Percentiles rank a stretch among this genome's conserved stretches.
These are phyloP conservation scores for Cystoisospora suis DNA, from an alignment of 169 alveolate species.

Conservation along the genomic window DNA sequence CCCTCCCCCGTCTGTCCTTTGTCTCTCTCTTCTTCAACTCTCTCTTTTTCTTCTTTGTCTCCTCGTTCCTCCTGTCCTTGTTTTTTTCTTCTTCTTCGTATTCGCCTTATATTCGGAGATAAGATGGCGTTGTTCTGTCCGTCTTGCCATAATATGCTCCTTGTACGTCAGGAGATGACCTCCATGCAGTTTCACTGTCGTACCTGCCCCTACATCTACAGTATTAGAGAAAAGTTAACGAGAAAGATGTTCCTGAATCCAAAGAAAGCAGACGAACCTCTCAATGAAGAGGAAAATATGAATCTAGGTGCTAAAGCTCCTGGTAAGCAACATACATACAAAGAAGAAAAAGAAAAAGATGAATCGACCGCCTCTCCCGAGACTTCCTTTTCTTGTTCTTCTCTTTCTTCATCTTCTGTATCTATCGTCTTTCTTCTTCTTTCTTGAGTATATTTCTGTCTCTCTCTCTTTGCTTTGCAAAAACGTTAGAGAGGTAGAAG, in stretches of 20 bases:
- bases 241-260: constrained; percentile 52
- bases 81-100: neutral
- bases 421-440: neutral
- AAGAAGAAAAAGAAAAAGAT: too few relatives aligned
- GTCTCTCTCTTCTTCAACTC: neutral
- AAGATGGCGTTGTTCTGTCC: constrained; percentile 63
- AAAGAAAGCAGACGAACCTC: constrained; percentile 65
- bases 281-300: constrained; percentile 23
- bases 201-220: constrained; percentile 86
- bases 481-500: too few relatives aligned
- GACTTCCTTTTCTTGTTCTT: neutral
- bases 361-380: too few relatives aligned
- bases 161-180: constrained; percentile 8
- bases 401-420: neutral
- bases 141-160: constrained; percentile 59
- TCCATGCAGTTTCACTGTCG: constrained; percentile 78
- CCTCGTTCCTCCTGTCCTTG: neutral
- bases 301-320: constrained; percentile 53
- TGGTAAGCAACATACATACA: constrained; percentile 8
- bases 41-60: neutral
- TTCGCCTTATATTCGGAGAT: too few relatives aligned
- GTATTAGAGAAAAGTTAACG: constrained; percentile 69
- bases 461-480: too few relatives aligned
- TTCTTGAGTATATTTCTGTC: too few relatives aligned
- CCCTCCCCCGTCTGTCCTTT: too few relatives aligned